Evolutionary conservation across 495 filamentous ascomycete species (phyloP).

Genomic region (Annulohypoxylon nitens): DNA sequence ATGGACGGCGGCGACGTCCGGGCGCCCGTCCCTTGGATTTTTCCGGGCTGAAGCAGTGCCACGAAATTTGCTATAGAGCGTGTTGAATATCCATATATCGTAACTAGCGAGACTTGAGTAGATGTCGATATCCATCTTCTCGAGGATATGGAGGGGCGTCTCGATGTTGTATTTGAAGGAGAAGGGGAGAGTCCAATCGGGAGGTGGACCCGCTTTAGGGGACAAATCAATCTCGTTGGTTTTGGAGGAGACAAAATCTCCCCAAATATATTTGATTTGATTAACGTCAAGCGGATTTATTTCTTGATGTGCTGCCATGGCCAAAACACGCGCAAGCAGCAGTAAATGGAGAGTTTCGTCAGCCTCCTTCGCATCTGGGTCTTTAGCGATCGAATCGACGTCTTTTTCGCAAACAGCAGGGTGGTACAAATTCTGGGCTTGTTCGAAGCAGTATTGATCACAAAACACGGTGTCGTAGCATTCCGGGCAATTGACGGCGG

Average conservation of each 20-base stretch:
- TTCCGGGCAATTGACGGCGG: constrained; percentile 73
- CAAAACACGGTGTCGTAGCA: constrained; percentile 92
- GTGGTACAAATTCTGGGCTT: constrained; percentile 83
- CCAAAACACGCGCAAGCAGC: constrained; percentile 81
- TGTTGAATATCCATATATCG: constrained; percentile 95
- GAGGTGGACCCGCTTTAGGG: constrained; percentile 65
- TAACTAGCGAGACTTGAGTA: constrained; percentile 73
- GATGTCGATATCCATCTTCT: constrained; percentile 91
- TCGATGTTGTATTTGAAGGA: constrained; percentile 88
- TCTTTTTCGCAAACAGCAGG: constrained; percentile 87
- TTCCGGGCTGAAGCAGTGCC: constrained; percentile 89
- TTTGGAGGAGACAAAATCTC: constrained; percentile 69
- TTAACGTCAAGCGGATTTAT: constrained; percentile 84
- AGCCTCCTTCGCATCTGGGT: constrained; percentile 77
- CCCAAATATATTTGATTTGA: constrained; percentile 95
- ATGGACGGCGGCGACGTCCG: constrained; percentile 79
- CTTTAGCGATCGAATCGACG: constrained; percentile 83
- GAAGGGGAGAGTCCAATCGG: constrained; percentile 82
- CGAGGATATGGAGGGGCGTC: constrained; percentile 83
- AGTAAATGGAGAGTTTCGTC: constrained; percentile 84
- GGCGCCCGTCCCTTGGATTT: constrained; percentile 76
- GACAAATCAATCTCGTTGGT: constrained; percentile 65
- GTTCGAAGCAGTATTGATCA: constrained; percentile 75
- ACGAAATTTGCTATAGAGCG: constrained; percentile 91
- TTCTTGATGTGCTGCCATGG: constrained; percentile 86